Conservation (phyloP, 129 eudicot species). For the Flaveria linearis region DNA sequence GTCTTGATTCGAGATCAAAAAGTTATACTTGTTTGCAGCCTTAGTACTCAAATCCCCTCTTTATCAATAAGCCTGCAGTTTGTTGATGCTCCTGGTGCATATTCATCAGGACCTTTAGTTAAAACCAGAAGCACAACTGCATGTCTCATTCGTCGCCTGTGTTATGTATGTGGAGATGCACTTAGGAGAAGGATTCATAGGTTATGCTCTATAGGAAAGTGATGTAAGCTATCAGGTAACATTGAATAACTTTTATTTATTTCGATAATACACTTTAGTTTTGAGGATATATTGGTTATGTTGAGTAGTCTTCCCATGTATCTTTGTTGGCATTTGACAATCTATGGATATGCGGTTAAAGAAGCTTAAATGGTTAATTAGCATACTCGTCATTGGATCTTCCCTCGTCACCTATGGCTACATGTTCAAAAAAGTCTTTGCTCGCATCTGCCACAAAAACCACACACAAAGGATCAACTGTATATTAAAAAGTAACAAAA, state of each 20-base stretch:
- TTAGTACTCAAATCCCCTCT: neutral
- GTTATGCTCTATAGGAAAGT: neutral
- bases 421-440: slow-evolving; percentile 58
- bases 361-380: slow-evolving; percentile 13
- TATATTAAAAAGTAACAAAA: neutral
- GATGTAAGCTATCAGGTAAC: slow-evolving; percentile 6
- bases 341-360: neutral
- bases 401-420: slow-evolving; percentile 41
- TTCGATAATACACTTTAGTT: slow-evolving; percentile 9
- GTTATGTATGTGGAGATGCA: neutral
- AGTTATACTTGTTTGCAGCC: neutral
- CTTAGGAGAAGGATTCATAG: neutral
- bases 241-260: slow-evolving; percentile 14
- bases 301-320: neutral
- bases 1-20: neutral
- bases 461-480: neutral
- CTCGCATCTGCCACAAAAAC: slow-evolving; percentile 54
- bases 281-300: slow-evolving; percentile 13
- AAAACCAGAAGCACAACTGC: slow-evolving; percentile 6
- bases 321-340: slow-evolving; percentile 15
- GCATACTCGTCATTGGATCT: slow-evolving; percentile 39
- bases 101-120: neutral
- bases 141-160: neutral
- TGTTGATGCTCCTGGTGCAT: neutral
- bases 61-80: neutral